phyloP scores from a whole-genome alignment of 2,329 filamentous ascomycete species.

The Lachnellula occidentalis region DNA sequence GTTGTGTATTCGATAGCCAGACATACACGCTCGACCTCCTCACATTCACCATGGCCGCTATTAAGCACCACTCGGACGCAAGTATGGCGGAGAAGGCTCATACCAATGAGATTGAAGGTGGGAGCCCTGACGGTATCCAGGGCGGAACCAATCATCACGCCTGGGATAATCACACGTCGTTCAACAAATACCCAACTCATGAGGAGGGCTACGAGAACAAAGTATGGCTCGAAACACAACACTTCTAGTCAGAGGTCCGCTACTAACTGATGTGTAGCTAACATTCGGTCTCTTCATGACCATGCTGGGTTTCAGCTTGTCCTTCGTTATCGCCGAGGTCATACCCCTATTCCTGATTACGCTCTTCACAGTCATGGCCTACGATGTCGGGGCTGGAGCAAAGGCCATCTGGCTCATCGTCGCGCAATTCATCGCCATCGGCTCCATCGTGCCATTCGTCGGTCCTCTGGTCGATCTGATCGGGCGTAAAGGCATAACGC shows the following conservation, averaged over 20 bases:
- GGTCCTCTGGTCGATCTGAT: conserved; percentile 6
- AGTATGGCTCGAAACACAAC: not conserved
- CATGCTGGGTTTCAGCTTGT: conserved; percentile 12
- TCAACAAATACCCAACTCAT: not conserved
- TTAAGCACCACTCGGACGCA: not conserved
- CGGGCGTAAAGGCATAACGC: conserved; percentile 4
- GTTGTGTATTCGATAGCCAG: no score
- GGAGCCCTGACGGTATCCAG: not conserved
- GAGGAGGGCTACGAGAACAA: not conserved
- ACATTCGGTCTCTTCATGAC: conserved; percentile 12
- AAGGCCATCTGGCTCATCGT: conserved; percentile 7
- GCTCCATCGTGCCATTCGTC: conserved; percentile 8
- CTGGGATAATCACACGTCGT: not conserved
- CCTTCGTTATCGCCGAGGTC: conserved; percentile 11
- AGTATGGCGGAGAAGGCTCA: not conserved
- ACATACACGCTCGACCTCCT: not conserved
- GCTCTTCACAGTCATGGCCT: conserved; percentile 13
- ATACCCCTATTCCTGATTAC: conserved; percentile 15
- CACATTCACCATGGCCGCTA: not conserved
- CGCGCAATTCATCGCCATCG: conserved; percentile 4
- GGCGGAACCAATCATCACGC: not conserved
- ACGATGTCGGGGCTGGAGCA: conserved; percentile 2
- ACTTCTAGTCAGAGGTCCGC: not conserved
- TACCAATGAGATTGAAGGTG: not conserved
- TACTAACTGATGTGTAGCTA: conserved; percentile 28